Evolutionary conservation across 345 rosid species (phyloP).

Genomic region (Anacardium occidentale): DNA sequence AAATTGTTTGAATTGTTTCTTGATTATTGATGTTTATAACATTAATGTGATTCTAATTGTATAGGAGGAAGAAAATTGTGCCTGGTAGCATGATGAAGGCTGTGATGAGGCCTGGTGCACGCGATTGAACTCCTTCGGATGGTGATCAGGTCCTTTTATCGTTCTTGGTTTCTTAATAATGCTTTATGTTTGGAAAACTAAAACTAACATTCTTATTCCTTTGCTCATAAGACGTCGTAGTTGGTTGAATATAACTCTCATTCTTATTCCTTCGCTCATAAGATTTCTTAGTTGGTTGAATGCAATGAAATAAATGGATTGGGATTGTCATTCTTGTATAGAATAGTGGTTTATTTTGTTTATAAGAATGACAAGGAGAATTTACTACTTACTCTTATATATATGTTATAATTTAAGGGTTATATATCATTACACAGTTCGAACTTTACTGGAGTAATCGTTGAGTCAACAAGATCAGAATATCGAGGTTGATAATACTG

Average conservation of each 20-base stretch:
- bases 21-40: background rate
- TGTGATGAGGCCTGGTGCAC: conserved; percentile 81
- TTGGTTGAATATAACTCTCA: background rate
- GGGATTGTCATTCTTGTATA: background rate
- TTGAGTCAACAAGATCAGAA: conserved; percentile 71
- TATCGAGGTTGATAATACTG: conserved; percentile 65
- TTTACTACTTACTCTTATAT: background rate
- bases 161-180: background rate
- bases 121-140: conserved; percentile 70
- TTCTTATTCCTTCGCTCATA: background rate
- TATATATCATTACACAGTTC: conserved; percentile 75
- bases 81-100: conserved; percentile 95
- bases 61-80: conserved; percentile 81
- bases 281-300: background rate
- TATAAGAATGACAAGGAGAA: background rate
- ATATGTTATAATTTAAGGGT: conserved; percentile 40
- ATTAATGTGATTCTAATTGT: conserved; percentile 7
- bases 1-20: background rate
- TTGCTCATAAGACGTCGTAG: background rate
- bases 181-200: background rate
- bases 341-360: background rate
- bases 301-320: background rate
- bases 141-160: conserved; percentile 84
- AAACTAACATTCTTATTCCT: background rate
- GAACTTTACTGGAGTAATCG: conserved; percentile 80